Percentiles rank a stretch among this genome's conserved stretches.
phyloP scores from a whole-genome alignment of 768 basidiomycete species.

The Leccinum ochraceum region DNA sequence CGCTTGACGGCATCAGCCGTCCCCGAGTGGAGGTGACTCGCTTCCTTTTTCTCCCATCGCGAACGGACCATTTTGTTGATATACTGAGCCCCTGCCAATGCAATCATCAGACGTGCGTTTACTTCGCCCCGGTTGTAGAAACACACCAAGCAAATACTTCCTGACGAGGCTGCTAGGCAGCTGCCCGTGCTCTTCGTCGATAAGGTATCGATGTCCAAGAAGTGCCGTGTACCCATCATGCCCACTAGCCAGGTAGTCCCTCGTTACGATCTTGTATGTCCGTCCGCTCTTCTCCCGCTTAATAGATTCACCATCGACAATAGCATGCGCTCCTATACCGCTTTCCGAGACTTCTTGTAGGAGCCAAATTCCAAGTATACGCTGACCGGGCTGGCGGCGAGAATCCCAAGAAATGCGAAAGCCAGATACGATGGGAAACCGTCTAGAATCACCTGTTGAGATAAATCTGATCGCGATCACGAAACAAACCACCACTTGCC shows the following conservation, averaged over 20 bases:
- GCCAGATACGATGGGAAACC: slow-evolving; percentile 87
- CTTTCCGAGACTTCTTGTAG: slow-evolving; percentile 37
- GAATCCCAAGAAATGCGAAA: slow-evolving; percentile 89
- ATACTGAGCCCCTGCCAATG: slow-evolving; percentile 62
- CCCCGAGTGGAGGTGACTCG: slow-evolving; percentile 40
- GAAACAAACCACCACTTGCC: slow-evolving; percentile 43
- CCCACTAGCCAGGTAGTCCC: slow-evolving; percentile 82
- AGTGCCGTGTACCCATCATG: slow-evolving; percentile 81
- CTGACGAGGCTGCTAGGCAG: slow-evolving; percentile 79
- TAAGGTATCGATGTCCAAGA: slow-evolving; percentile 63
- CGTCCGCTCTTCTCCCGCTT: slow-evolving; percentile 50
- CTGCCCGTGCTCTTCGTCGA: slow-evolving; percentile 83
- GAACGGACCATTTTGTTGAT: slow-evolving; percentile 62
- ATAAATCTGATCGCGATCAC: background rate
- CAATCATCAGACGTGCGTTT: slow-evolving; percentile 2
- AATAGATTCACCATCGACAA: slow-evolving; percentile 54
- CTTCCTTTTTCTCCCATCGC: slow-evolving; percentile 26
- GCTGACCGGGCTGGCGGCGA: slow-evolving; percentile 61
- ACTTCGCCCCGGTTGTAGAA: background rate
- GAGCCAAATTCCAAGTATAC: slow-evolving; percentile 74
- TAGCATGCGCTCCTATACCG: slow-evolving; percentile 28
- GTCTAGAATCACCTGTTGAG: slow-evolving; percentile 43
- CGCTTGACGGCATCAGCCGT: slow-evolving; percentile 49
- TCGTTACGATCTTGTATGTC: slow-evolving; percentile 79
- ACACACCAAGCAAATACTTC: slow-evolving; percentile 77